phyloP scores from a whole-genome alignment of 345 rosid species.

The Eucalyptus caleyi region DNA sequence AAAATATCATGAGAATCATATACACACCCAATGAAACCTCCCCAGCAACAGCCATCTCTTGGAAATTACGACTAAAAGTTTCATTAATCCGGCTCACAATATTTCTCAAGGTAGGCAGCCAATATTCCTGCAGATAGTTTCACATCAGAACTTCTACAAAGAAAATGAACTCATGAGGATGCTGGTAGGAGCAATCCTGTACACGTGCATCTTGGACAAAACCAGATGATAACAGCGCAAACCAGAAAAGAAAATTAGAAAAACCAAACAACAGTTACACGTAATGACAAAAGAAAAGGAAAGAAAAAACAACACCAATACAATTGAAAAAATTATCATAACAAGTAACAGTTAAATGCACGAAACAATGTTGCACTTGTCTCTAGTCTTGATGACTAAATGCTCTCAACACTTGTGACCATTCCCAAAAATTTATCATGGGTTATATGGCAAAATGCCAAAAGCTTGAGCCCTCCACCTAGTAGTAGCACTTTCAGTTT shows the following conservation, averaged over 20 bases:
- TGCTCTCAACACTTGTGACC: not conserved
- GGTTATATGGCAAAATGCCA: not conserved
- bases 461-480: not conserved
- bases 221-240: not conserved
- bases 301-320: not conserved
- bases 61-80: conserved; percentile 82
- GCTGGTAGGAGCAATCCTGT: not conserved
- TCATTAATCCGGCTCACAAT: conserved; percentile 75
- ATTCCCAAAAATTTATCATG: not conserved
- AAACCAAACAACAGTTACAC: not conserved
- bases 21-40: conserved; percentile 65
- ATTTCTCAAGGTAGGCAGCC: conserved; percentile 87
- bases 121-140: conserved; percentile 37
- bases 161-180: not conserved
- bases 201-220: not conserved
- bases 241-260: not conserved
- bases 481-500: not conserved
- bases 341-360: not conserved
- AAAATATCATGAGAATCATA: not conserved
- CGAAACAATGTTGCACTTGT: not conserved
- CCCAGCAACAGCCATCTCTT: conserved; percentile 97
- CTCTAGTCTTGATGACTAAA: not conserved
- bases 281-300: not conserved
- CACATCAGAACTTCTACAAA: not conserved
- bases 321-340: not conserved